Percentiles rank a stretch among this genome's conserved stretches.
Evolutionary conservation across 2,329 filamentous ascomycete genomes (phyloP).

Genomic region (Balansia obtecta): DNA sequence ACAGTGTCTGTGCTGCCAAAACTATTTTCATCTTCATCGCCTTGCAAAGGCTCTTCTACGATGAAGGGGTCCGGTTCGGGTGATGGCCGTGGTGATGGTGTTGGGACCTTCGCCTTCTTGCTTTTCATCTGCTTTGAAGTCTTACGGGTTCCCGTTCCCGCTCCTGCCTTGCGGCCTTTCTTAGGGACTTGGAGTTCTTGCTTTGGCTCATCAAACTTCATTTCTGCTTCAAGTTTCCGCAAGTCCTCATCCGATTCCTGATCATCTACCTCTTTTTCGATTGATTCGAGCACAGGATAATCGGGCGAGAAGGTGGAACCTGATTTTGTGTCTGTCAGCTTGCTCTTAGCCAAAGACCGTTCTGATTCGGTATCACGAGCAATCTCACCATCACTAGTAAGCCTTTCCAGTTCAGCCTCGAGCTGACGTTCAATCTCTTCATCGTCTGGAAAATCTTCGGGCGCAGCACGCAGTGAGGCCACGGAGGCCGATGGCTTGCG

Average conservation of each 20-base stretch:
- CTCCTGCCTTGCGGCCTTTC: slow-evolving; percentile 40
- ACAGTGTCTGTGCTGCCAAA: slow-evolving; percentile 30
- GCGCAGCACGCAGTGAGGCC: slow-evolving; percentile 26
- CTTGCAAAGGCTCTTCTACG: slow-evolving; percentile 9
- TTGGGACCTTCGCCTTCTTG: slow-evolving; percentile 28
- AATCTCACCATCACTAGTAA: slow-evolving; percentile 38
- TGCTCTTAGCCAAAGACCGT: slow-evolving; percentile 19
- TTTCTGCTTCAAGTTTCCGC: slow-evolving; percentile 34
- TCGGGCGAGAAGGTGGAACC: slow-evolving; percentile 21
- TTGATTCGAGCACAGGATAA: slow-evolving; percentile 42
- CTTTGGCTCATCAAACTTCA: slow-evolving; percentile 25
- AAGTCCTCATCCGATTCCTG: slow-evolving; percentile 39
- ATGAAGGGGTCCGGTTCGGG: background rate
- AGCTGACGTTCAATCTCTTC: slow-evolving; percentile 55
- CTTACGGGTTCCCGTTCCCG: slow-evolving; percentile 31
- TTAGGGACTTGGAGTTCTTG: slow-evolving; percentile 36
- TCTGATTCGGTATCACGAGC: slow-evolving; percentile 34
- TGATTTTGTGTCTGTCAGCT: slow-evolving; percentile 16
- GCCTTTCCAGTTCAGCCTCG: slow-evolving; percentile 50
- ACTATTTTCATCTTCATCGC: slow-evolving; percentile 16
- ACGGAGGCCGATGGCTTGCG: slow-evolving; percentile 35
- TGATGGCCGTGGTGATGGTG: slow-evolving; percentile 6
- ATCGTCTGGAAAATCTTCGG: slow-evolving; percentile 40
- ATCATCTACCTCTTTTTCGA: slow-evolving; percentile 31
- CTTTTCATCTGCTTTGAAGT: slow-evolving; percentile 37